Conservation (phyloP, 345 rosid genomes). For the Pistacia atlantica region DNA sequence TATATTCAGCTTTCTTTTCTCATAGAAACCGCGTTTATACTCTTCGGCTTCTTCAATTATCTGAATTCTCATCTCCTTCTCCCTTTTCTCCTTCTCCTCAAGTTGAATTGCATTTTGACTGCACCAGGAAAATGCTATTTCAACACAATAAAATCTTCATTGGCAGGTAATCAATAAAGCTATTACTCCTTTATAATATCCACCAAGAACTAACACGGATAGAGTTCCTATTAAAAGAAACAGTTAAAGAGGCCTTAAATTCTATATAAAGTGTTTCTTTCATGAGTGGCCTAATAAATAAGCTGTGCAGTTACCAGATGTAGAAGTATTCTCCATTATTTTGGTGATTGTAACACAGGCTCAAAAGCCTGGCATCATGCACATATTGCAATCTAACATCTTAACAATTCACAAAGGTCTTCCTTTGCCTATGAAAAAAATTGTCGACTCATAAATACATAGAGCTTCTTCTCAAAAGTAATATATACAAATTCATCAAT, state of each 20-base stretch:
- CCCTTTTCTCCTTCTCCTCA: conserved; percentile 75
- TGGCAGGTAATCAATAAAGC: neutral
- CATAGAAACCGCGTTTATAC: conserved; percentile 55
- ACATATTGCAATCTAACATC: neutral
- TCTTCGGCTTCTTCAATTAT: conserved; percentile 68
- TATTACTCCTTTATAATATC: neutral
- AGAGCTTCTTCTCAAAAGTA: neutral
- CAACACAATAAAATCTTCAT: neutral
- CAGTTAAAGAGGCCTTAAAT: neutral
- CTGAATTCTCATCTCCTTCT: conserved; percentile 67
- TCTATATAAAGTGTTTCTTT: neutral
- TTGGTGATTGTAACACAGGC: neutral
- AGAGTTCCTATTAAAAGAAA: neutral
- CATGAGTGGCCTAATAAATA: neutral
- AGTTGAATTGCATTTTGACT: conserved; percentile 66
- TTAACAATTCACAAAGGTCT: neutral
- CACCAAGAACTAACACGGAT: neutral
- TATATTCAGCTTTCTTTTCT: conserved; percentile 57
- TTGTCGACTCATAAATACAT: neutral
- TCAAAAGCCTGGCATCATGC: neutral
- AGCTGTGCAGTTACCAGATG: neutral
- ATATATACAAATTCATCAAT: too few species aligned
- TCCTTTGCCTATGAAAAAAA: neutral
- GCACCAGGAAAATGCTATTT: conserved; percentile 9
- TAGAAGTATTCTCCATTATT: neutral